A percentile compares a stretch with the other conserved stretches of the same genome.
Conservation (phyloP, 1,284 basidiomycete species). For the Exobasidium cylindrosporum region DNA sequence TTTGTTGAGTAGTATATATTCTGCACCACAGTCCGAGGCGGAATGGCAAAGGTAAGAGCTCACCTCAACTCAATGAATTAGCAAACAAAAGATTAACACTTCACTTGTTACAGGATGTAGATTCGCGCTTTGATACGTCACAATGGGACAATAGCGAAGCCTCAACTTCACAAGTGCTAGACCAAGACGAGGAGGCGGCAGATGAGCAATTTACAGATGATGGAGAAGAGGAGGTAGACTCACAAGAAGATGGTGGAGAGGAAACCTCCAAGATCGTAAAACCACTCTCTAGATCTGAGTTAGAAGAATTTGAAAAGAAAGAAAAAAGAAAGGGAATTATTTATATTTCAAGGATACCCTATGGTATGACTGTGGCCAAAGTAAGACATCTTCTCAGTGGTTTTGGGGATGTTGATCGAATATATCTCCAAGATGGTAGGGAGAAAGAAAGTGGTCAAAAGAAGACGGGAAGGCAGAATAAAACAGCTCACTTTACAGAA, state of each 20-base stretch:
- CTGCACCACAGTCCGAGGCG: no score
- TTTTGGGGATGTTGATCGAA: constrained; percentile 50
- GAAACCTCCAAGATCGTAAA: neutral
- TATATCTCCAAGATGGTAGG: constrained; percentile 48
- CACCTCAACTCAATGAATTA: no score
- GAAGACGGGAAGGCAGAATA: constrained; percentile 61
- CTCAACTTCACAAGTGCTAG: neutral
- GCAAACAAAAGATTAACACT: no score
- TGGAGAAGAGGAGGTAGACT: constrained; percentile 8
- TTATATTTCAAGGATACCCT: constrained; percentile 93
- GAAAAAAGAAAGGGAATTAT: constrained; percentile 66
- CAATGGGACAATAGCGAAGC: constrained; percentile 9
- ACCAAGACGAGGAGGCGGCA: neutral
- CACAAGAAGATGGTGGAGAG: neutral
- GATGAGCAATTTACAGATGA: constrained; percentile 7
- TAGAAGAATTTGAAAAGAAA: constrained; percentile 44
- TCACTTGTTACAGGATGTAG: no score
- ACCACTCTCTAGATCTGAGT: constrained; percentile 26
- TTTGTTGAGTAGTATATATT: no score
- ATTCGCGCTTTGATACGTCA: constrained; percentile 16
- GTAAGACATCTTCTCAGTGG: constrained; percentile 68
- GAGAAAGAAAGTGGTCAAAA: constrained; percentile 16
- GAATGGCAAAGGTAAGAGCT: no score
- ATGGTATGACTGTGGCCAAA: constrained; percentile 97
- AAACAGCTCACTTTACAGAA: constrained; percentile 80